Base-by-base conservation (phyloP, 2,329 filamentous ascomycete genomes). In the Akanthomyces uredinophilus region DNA sequence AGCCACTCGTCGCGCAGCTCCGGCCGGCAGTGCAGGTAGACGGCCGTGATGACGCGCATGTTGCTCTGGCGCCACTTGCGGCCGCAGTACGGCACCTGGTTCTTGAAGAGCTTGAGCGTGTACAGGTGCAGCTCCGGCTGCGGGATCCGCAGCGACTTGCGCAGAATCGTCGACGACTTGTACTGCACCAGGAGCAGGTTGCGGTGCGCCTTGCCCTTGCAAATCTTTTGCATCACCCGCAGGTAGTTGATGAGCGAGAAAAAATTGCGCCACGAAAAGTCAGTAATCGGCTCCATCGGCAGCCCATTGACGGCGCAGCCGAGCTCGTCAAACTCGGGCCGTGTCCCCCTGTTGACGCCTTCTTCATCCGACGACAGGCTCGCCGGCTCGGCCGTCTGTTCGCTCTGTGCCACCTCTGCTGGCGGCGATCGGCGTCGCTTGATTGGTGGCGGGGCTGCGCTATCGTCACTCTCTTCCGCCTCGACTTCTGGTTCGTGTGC, bases 21-120 rank as follows among this genome's bases (percentile, higher is more conserved):
- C 0, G 94, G 94, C 8, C 92, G 84, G 71, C 94, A 96, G 76
- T 96, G 91, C 54, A 99, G 81, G 74, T 97, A 99, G 1, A 99
- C 91, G 4, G 93, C 92, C 0, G 95, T 99, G 71, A 99, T 99
- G 70, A 98, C 93, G 61, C 94, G 90, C 95, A 99, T 99, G 75
- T 99, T 98, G 68, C 87, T 88, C 78, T 98, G 95, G 16, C 95
- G 88, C 95, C 95, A 99, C 78, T 99, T 99, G 49, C 95, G 88
- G 24, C 95, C 94, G 74, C 94, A 98, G 79, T 96, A 99, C 1
- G 95, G 95, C 5, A 99, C 95, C 75, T 99, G 95, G 64, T 92
- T 95, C 76, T 99, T 99, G 87, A 98, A 98, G 0, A 99, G 83
- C 77, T 99, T 99, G 68, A 99, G 85, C 0, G 95, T 96, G 78